Evolutionary conservation across 2,329 filamentous ascomycete species (phyloP).

Genomic region (Daldinia sp.): DNA sequence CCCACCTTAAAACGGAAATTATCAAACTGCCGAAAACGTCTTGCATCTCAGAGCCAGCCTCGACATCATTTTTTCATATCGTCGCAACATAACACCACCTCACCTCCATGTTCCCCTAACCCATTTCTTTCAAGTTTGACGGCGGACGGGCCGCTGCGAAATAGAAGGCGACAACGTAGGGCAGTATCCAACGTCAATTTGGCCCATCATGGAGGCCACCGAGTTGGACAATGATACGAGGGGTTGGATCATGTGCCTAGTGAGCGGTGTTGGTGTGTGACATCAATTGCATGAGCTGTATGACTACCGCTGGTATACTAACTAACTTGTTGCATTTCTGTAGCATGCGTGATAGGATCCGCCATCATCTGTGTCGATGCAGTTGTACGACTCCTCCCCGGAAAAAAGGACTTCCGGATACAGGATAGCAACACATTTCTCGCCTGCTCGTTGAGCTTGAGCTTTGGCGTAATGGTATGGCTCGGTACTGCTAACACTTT

Average conservation of each 20-base stretch:
- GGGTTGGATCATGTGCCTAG: constrained; percentile 91
- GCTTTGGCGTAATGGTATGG: constrained; percentile 93
- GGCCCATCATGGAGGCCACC: constrained; percentile 50
- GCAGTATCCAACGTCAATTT: constrained; percentile 25
- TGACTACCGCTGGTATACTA: constrained; percentile 9
- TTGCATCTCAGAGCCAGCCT: neutral
- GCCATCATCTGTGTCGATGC: constrained; percentile 88
- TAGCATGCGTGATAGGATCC: constrained; percentile 75
- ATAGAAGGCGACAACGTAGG: constrained; percentile 29
- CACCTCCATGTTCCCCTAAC: constrained; percentile 35
- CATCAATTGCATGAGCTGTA: constrained; percentile 18
- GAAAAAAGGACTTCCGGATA: constrained; percentile 81
- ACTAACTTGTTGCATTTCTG: constrained; percentile 27
- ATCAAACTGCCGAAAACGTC: constrained; percentile 30
- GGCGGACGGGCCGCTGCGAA: constrained; percentile 15
- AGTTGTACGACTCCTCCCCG: constrained; percentile 75
- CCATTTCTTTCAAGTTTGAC: constrained; percentile 15
- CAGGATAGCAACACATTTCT: constrained; percentile 89
- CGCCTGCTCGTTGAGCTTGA: constrained; percentile 86
- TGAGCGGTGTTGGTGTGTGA: constrained; percentile 74
- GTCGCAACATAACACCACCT: neutral
- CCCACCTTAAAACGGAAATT: constrained; percentile 7
- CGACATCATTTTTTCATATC: neutral
- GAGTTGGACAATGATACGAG: constrained; percentile 79
- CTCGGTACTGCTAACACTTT: constrained; percentile 11